Base-by-base conservation (phyloP, 2,329 filamentous ascomycete species). In the Monilinia aucupariae region DNA sequence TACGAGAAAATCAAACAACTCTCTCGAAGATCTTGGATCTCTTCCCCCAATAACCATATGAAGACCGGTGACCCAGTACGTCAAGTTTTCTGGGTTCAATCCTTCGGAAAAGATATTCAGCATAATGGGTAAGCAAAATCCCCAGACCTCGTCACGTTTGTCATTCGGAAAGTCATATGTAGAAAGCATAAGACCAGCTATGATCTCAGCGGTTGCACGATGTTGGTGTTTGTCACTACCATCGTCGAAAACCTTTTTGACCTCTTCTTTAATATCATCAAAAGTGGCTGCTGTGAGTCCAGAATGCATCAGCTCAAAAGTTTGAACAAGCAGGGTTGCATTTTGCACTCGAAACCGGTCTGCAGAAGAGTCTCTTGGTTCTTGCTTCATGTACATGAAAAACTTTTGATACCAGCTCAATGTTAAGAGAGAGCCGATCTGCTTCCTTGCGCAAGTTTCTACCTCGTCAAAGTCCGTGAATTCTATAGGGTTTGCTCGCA, bases 211-310 rank as follows among this genome's bases (percentile, higher is more conserved):
- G 2, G 94, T 96, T 20, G 94, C 94, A 59, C 94, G 90, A 74
- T 99, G 94, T 74, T 99, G 93, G 75, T 99, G 94, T 76, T 97
- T 97, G 74, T 99, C 94, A 70, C 87, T 94, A 12, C 96, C 94
- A 74, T 99, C 93, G 17, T 88, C 93, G 71, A 91, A 97, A 0
- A 96, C 86, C 2, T 85, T 84, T 64, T 83, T 79, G 6, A 90
- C 85, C 65, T 97, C 81, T 69, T 92, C 87, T 72, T 93, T 89
- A 74, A 99, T 87, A 62, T 99, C 94, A 7, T 93, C 86, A 70
- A 97, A 90, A 0, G 86, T 96, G 30, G 89, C 88, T 17, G 81
- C 79, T 0, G 94, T 92, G 59, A 90, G 78, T 1, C 86, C 91
- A 70, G 89, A 87, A 69, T 96, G 85, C 79, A 97, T 89, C 34